Evolutionary conservation across 257 asterid genomes (phyloP), one percentile per base, ranked within the genome.

Genomic region (Thymus quinquecostatus): DNA sequence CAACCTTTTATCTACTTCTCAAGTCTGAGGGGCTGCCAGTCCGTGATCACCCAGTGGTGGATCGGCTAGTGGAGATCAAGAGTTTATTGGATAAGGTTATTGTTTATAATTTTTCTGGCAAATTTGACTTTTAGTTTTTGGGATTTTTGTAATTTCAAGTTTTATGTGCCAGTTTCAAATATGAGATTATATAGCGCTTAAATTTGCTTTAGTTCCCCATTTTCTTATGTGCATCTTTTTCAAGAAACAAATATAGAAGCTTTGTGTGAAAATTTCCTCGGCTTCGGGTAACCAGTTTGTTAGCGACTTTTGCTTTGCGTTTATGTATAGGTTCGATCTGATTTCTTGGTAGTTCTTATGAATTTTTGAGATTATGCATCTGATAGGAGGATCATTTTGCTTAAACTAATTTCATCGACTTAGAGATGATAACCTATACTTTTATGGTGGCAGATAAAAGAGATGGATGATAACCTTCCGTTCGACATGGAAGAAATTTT

Each of bases 21-120:
- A 95, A 89, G 87, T 81, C 99, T 40, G 99, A 95, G 84, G 99
- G 98, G 66, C 92, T 77, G 40, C 90, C 91, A 51, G 91, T 90
- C 63, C 92, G 97, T 75, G 99, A 92, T 82, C 98, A 92, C 85
- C 99, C 99, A 69, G 97, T 95, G 72, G 78, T 92, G 79, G 75
- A 90, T 78, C 97, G 92, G 69, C 85, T 95, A 43, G 96, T 88
- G 79, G 95, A 91, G 88, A 89, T 92, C 66, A 89, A 86, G 87
- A 83, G 82, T 78, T 84, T 95, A 69, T 67, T 92, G 84, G 95
- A 89, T 75, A 92, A 95, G 99, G 99, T 95, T 74, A 66, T 65
- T 72, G 44, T 61, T 76, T 73, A 64, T 64, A 66, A 43, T 43
- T 70, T 40, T 45, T 38, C 51, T 45, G 70, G 43, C 48, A 28